Evolutionary conservation across 345 rosid species (phyloP), one percentile per base, ranked within the genome.

Genomic region (Lepidium didymum): DNA sequence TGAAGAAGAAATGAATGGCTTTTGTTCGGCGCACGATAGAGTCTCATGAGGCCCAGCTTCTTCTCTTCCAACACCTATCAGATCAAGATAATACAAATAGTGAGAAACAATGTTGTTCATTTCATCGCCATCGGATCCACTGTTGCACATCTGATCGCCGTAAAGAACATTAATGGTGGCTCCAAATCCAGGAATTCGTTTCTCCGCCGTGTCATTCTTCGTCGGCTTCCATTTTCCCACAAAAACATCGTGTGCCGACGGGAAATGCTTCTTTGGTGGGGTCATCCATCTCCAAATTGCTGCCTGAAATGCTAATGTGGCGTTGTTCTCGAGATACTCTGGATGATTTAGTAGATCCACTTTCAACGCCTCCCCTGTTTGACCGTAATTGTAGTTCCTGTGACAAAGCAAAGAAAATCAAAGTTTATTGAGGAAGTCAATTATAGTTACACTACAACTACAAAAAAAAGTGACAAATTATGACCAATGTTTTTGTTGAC

Each of bases 241-340:
- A 36, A 89, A 89, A 4, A 66, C 87, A 6, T 86, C 92, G 59
- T 91, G 97, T 0, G 97, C 92, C 5, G 96, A 89, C 0, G 96
- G 97, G 21, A 58, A 72, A 11, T 79, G 75, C 81, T 91, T 91
- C 84, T 85, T 89, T 8, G 67, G 76, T 6, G 97, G 96, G 1
- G 92, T 87, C 97, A 91, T 91, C 97, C 96, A 91, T 79, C 77
- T 77, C 93, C 92, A 86, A 2, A 91, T 80, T 25, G 97, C 94
- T 0, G 92, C 75, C 61, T 87, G 96, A 70, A 89, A 91, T 10
- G 90, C 94, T 44, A 91, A 55, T 29, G 97, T 87, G 1, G 96
- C 92, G 23, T 87, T 87, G 78, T 87, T 55, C 76, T 91, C 94
- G 0, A 89, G 55, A 79, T 82, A 81, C 72, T 89, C 96, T 57